Conservation (phyloP, 1,284 basidiomycete genomes). For the Sporisorium reilianum region DNA sequence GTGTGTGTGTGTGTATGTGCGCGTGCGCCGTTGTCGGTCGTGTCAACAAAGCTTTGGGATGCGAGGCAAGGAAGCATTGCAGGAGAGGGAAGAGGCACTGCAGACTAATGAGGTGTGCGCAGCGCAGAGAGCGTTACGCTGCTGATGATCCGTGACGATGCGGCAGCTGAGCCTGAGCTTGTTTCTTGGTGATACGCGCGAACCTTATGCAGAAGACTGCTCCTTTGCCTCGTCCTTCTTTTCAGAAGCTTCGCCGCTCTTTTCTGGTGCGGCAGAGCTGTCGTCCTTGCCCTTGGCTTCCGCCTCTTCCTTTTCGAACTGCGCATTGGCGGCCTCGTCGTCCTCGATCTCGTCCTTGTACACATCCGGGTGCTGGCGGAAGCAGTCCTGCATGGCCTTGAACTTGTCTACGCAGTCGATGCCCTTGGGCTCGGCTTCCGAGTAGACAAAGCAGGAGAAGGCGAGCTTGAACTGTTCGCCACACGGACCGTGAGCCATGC, state of each 20-base stretch:
- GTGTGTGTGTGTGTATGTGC: slow-evolving; percentile 3
- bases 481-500: slow-evolving; percentile 98
- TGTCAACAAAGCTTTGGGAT: neutral
- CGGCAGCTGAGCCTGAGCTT: slow-evolving; percentile 2
- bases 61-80: neutral
- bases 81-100: neutral
- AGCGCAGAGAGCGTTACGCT: slow-evolving; percentile 11
- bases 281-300: slow-evolving; percentile 15
- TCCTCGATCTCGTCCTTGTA: slow-evolving; percentile 80
- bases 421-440: slow-evolving; percentile 95
- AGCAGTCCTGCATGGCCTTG: slow-evolving; percentile 97
- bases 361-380: slow-evolving; percentile 92
- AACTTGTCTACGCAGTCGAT: slow-evolving; percentile 98
- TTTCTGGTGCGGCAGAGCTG: neutral
- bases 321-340: slow-evolving; percentile 57
- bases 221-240: slow-evolving; percentile 16
- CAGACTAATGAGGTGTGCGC: slow-evolving; percentile 9
- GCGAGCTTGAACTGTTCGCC: slow-evolving; percentile 93
- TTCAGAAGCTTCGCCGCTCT: neutral
- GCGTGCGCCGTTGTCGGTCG: neutral
- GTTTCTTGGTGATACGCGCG: slow-evolving; percentile 1
- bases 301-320: slow-evolving; percentile 40
- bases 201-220: slow-evolving; percentile 14
- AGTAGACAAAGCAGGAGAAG: slow-evolving; percentile 96
- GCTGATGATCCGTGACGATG: slow-evolving; percentile 34